These are phyloP conservation scores for Abelmoschus esculentus DNA, from an alignment of 345 rosid genomes.

Conservation along the genomic window DNA sequence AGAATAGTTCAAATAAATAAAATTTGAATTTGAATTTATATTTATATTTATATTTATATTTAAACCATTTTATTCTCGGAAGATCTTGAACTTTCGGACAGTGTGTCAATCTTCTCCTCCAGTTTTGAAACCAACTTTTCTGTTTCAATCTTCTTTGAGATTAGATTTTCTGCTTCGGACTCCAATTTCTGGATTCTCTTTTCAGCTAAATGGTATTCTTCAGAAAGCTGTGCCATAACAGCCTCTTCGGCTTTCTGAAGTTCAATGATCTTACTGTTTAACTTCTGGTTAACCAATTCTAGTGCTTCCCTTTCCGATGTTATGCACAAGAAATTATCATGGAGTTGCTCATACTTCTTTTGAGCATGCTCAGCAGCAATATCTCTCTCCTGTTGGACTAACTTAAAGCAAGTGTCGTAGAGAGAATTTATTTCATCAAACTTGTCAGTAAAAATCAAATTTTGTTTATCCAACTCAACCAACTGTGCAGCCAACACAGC, in stretches of 20 bases:
- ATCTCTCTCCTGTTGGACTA: slow-evolving; percentile 44
- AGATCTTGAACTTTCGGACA: slow-evolving; percentile 43
- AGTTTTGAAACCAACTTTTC: slow-evolving; percentile 45
- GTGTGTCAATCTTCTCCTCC: slow-evolving; percentile 39
- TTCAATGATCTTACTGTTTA: slow-evolving; percentile 41
- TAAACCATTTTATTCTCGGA: slow-evolving; percentile 60
- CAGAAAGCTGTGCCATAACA: slow-evolving; percentile 40
- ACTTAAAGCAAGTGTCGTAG: slow-evolving; percentile 43
- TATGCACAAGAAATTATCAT: slow-evolving; percentile 36
- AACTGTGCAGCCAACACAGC: slow-evolving; percentile 39
- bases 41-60: slow-evolving; percentile 5
- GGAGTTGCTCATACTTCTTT: slow-evolving; percentile 44
- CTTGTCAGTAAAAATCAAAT: slow-evolving; percentile 33
- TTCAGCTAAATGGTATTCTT: slow-evolving; percentile 42
- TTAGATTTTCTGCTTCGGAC: slow-evolving; percentile 52
- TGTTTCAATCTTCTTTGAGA: slow-evolving; percentile 47
- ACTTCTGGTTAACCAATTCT: slow-evolving; percentile 32
- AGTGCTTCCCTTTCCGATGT: slow-evolving; percentile 49
- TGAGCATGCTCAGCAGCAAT: slow-evolving; percentile 41
- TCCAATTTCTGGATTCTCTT: slow-evolving; percentile 52
- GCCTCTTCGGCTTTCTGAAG: slow-evolving; percentile 55
- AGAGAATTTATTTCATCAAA: slow-evolving; percentile 50
- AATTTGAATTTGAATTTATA: too few species aligned
- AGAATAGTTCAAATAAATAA: slow-evolving; percentile 9
- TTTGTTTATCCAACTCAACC: slow-evolving; percentile 53